Evolutionary conservation across 2,329 filamentous ascomycete genomes (phyloP), one percentile per base, ranked within the genome.

Genomic region (Cladosporium sp.): DNA sequence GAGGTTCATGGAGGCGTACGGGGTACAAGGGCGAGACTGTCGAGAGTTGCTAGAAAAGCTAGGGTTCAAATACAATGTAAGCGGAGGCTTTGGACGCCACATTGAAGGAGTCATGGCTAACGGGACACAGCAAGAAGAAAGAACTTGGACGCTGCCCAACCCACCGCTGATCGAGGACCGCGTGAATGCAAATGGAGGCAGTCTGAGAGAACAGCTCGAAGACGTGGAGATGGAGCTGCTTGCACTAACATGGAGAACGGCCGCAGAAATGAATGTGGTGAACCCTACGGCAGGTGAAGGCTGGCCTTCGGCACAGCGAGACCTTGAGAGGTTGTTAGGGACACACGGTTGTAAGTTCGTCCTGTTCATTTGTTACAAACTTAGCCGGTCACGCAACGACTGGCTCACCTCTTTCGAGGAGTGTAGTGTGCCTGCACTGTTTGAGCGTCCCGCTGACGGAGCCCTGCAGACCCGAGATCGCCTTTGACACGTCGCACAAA

Each of bases 1-100:
- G 67, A 81, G 82, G 57, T 89, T 87, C 62, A 75, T 83, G 64
- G 77, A 83, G 60, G 80, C 80, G 1, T 87, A 88, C 68, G 85
- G 83, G 9, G 7, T 63, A 6, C 57, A 61, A 32, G 68, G 69
- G 15, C 73, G 79, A 40, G 83, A 86, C 49, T 89, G 85, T 67
- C 76, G 78, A 62, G 74, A 77, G 10, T 68, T 89, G 25, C 73
- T 89, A 17, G 74, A 79, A 56, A 80, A 77, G 45, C 67, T 88
- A 34, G 84, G 81, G 1, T 89, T 89, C 65, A 74, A 66, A 24
- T 72, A 70, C 44, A 60, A 40, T 54, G 52, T 70, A 64, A 61
- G 66, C 52, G 40, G n/a, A 7, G 50, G n/a, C n/a, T n/a, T n/a
- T n/a, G n/a, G n/a, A n/a, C 17, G 35, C 24, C 17, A 22, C 25